A percentile compares a stretch with the other conserved stretches of the same genome.
These are phyloP conservation scores for Geotrichum carabidarum DNA, from an alignment of 1,139 yeast genomes.

Conservation along the genomic window DNA sequence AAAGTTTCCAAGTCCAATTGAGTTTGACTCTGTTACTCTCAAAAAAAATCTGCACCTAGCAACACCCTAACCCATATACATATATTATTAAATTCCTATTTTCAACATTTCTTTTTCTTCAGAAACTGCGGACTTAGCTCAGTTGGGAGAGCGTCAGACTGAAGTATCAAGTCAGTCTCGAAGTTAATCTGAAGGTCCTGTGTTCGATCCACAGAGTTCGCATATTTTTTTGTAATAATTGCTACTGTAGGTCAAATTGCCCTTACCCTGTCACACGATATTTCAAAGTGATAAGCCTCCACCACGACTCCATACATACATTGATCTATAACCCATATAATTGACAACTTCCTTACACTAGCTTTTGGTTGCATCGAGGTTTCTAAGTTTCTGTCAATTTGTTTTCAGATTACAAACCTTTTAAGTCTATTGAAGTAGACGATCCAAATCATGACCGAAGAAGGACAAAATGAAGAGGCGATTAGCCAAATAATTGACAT, in stretches of 20 bases:
- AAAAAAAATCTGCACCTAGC: too few species aligned
- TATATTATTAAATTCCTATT: too few species aligned
- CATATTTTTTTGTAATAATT: constrained; percentile 38
- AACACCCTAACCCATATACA: too few species aligned
- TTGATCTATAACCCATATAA: too few species aligned
- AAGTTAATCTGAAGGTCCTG: constrained; percentile 63
- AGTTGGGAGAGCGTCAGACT: constrained; percentile 24
- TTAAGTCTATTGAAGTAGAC: too few species aligned
- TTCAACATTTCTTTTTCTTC: background rate
- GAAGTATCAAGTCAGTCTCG: constrained; percentile 18
- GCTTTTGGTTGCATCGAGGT: too few species aligned
- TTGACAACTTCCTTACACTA: too few species aligned
- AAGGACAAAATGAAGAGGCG: constrained; percentile 3
- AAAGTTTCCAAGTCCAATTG: too few species aligned
- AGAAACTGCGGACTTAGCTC: constrained; percentile 21
- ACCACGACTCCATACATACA: too few species aligned
- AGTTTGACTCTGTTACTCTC: too few species aligned
- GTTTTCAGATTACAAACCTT: too few species aligned
- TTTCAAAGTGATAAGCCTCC: background rate
- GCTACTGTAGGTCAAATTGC: background rate
- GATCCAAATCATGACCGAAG: constrained; percentile 1
- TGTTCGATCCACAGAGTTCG: constrained; percentile 92
- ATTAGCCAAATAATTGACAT: constrained; percentile 47
- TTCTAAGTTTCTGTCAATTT: too few species aligned
- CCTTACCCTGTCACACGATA: background rate